These are phyloP conservation scores for Rhizophora apiculata DNA, from an alignment of 345 rosid genomes.

Conservation along the genomic window DNA sequence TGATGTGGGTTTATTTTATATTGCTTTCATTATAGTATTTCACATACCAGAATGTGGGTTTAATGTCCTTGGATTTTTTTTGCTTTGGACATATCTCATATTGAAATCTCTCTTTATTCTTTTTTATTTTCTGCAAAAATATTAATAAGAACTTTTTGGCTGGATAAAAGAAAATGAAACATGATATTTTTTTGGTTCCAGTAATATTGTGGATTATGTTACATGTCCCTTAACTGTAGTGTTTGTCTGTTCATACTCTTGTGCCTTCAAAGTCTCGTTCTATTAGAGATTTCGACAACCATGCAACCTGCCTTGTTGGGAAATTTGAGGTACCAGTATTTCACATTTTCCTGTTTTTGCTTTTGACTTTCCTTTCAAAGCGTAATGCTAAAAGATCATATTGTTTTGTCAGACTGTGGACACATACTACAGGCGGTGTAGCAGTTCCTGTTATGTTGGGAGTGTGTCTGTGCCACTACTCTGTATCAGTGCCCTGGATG, in stretches of 20 bases:
- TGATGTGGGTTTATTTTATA: too few species aligned
- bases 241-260: constrained; percentile 14
- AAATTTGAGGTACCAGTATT: constrained; percentile 67
- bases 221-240: constrained; percentile 12
- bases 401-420: constrained; percentile 68
- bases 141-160: too few species aligned
- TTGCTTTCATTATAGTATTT: background rate
- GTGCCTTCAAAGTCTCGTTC: constrained; percentile 61
- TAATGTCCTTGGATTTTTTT: background rate
- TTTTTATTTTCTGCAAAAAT: too few species aligned
- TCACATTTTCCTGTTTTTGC: constrained; percentile 6
- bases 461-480: constrained; percentile 73
- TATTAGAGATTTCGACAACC: constrained; percentile 74
- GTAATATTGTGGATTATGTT: background rate
- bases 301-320: constrained; percentile 79
- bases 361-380: constrained; percentile 13
- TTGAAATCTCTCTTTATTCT: too few species aligned
- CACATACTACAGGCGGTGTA: constrained; percentile 72
- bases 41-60: background rate
- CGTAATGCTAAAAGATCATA: constrained; percentile 12
- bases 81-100: too few species aligned
- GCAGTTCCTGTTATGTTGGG: constrained; percentile 63
- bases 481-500: constrained; percentile 86
- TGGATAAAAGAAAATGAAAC: too few species aligned
- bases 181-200: too few species aligned